phyloP scores from a whole-genome alignment of 805 yeast genomes.

The Candida insectalens region DNA sequence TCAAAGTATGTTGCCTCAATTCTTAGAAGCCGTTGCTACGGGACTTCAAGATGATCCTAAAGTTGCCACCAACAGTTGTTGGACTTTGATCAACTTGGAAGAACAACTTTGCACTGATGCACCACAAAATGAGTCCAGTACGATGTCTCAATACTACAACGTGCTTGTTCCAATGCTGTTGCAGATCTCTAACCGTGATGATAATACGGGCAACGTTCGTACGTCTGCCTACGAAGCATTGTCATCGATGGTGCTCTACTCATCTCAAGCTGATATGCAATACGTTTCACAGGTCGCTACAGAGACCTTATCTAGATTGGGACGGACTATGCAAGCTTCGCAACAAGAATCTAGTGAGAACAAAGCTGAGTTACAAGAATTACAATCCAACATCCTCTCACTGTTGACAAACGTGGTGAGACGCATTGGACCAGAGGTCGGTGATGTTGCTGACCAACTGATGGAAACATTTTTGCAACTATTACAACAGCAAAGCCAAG shows the following conservation, averaged over 20 bases:
- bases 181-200: constrained; percentile 57
- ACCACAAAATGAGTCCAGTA: constrained; percentile 38
- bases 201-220: constrained; percentile 80
- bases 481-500: constrained; percentile 47
- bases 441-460: constrained; percentile 65
- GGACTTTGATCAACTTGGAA: constrained; percentile 88
- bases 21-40: constrained; percentile 59
- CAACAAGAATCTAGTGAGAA: constrained; percentile 37
- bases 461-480: constrained; percentile 77
- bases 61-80: constrained; percentile 93
- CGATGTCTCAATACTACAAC: constrained; percentile 67
- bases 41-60: constrained; percentile 92
- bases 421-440: constrained; percentile 60
- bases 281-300: constrained; percentile 65
- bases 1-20: constrained; percentile 53
- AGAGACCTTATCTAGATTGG: constrained; percentile 64
- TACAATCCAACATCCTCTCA: constrained; percentile 74
- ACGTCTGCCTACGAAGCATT: constrained; percentile 97
- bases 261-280: constrained; percentile 62
- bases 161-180: constrained; percentile 61
- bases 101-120: constrained; percentile 67
- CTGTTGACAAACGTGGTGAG: constrained; percentile 77
- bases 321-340: constrained; percentile 34
- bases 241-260: constrained; percentile 67
- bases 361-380: constrained; percentile 70